These are phyloP conservation scores for Beauveria sp. DNA, from an alignment of 2,329 filamentous ascomycete genomes.

Conservation along the genomic window DNA sequence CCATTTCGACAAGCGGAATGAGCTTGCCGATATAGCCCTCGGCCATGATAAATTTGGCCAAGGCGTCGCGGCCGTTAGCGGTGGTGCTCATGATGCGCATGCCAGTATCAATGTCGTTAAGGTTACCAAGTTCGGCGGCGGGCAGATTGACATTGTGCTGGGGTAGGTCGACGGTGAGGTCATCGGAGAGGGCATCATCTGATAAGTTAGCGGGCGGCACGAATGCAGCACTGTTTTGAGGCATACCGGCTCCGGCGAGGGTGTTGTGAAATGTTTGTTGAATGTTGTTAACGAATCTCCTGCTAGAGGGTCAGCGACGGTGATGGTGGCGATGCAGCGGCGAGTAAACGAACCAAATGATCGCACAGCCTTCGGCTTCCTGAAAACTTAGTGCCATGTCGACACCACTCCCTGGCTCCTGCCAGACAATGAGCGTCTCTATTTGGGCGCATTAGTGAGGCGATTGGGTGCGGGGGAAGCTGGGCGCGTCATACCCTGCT, in stretches of 20 bases:
- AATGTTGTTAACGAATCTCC: slow-evolving; percentile 85
- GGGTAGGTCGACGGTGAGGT: slow-evolving; percentile 66
- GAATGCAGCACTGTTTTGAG: not conserved
- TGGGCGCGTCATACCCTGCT: slow-evolving; percentile 62
- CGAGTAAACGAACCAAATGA: slow-evolving; percentile 65
- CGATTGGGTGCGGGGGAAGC: slow-evolving; percentile 12
- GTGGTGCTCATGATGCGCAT: slow-evolving; percentile 75
- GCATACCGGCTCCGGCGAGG: slow-evolving; percentile 54
- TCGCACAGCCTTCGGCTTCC: slow-evolving; percentile 86
- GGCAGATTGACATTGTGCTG: slow-evolving; percentile 64
- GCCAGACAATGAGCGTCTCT: slow-evolving; percentile 99
- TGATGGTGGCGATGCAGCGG: not conserved
- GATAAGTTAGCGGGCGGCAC: slow-evolving; percentile 19
- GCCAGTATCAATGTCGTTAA: slow-evolving; percentile 75
- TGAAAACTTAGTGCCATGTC: slow-evolving; percentile 99
- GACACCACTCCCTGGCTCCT: slow-evolving; percentile 70
- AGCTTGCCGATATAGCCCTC: slow-evolving; percentile 85
- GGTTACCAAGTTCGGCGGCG: slow-evolving; percentile 69
- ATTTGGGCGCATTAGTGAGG: slow-evolving; percentile 22
- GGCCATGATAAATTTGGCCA: slow-evolving; percentile 77
- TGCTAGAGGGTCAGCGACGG: slow-evolving; percentile 30
- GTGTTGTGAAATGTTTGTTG: slow-evolving; percentile 64
- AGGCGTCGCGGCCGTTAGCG: slow-evolving; percentile 69
- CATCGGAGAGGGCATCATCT: slow-evolving; percentile 87
- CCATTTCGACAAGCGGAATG: slow-evolving; percentile 76